Evolutionary conservation across 352 stramenopile species (phyloP).

Genomic region (Albugo candida): DNA sequence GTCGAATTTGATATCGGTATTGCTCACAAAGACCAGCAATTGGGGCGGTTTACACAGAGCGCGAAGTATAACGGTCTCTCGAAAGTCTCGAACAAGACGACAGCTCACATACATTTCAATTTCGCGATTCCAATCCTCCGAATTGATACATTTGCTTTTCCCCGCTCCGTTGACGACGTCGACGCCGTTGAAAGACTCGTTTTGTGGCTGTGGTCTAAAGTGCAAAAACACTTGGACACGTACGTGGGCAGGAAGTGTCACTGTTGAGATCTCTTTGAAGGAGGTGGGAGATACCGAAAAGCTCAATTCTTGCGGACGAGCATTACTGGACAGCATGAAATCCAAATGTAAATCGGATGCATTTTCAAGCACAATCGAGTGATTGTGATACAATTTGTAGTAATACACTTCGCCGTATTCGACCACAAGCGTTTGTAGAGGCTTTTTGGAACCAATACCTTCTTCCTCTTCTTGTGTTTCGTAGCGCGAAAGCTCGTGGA

Average conservation of each 20-base stretch:
- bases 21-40: slow-evolving; percentile 40
- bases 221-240: slow-evolving; percentile 77
- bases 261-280: slow-evolving; percentile 59
- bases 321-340: slow-evolving; percentile 74
- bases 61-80: slow-evolving; percentile 59
- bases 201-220: slow-evolving; percentile 46
- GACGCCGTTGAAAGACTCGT: slow-evolving; percentile 1
- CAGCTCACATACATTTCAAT: slow-evolving; percentile 79
- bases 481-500: slow-evolving; percentile 15
- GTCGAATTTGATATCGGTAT: slow-evolving; percentile 11
- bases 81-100: slow-evolving; percentile 74
- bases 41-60: slow-evolving; percentile 65
- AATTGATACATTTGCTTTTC: not conserved
- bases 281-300: slow-evolving; percentile 71
- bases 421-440: slow-evolving; percentile 21
- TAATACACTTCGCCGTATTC: slow-evolving; percentile 79
- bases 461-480: slow-evolving; percentile 10
- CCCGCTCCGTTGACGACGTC: slow-evolving; percentile 3
- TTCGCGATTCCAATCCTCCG: slow-evolving; percentile 40
- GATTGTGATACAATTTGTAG: slow-evolving; percentile 78
- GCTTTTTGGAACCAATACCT: slow-evolving; percentile 5
- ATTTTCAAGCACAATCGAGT: slow-evolving; percentile 80
- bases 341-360: slow-evolving; percentile 64
- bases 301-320: slow-evolving; percentile 50
- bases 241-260: slow-evolving; percentile 43